Base-by-base conservation (phyloP, 768 basidiomycete species). In the Cubamyces sp. region DNA sequence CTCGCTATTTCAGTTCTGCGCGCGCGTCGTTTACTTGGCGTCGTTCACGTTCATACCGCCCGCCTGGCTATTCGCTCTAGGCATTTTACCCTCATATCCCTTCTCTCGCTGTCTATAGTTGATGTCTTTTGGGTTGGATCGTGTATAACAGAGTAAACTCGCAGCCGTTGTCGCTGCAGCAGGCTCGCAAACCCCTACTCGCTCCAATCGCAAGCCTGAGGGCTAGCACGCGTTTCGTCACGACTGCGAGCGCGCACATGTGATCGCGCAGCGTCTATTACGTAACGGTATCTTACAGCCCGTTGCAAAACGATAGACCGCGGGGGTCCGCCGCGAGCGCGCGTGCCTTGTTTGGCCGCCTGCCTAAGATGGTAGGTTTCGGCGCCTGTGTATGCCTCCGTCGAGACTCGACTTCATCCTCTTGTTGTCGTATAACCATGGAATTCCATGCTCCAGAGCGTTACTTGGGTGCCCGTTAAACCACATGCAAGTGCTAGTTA, bases 61-160 rank as follows among this genome's bases (percentile, higher is more conserved):
- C 42, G 42, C 30, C n/a, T 43, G 25, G 21, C 51, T 6, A 53
- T 21, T 41, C 30, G 45, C 42, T 19, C 5, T 37, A 42, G 56
- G 46, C 56, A 48, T 49, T 57, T 57, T 47, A 46, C 54, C 54
- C 43, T 39, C 16, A 8, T 11, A 8, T 51, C n/a, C 21, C 40
- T 40, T 21, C 23, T 26, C 34, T 21, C 34, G 5, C 53, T 40
- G 51, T 40, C 39, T 3, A 26, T 28, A 34, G 23, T 49, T 16
- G 37, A 41, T 53, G 16, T 7, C 18, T 57, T 37, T 47, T 49
- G 56, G 56, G 47, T 47, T 57, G 56, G 47, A 49, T 57, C 46
- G 56, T 57, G 56, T 57, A 57, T 37, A 48, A 57, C 47, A 48
- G 16, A 46, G 43, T 34, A 16, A 46, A n/a, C 43, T 46, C 34